These are phyloP conservation scores for Vavraia culicis DNA, from an alignment of 371 early-diverging fungal genomes.

Conservation along the genomic window DNA sequence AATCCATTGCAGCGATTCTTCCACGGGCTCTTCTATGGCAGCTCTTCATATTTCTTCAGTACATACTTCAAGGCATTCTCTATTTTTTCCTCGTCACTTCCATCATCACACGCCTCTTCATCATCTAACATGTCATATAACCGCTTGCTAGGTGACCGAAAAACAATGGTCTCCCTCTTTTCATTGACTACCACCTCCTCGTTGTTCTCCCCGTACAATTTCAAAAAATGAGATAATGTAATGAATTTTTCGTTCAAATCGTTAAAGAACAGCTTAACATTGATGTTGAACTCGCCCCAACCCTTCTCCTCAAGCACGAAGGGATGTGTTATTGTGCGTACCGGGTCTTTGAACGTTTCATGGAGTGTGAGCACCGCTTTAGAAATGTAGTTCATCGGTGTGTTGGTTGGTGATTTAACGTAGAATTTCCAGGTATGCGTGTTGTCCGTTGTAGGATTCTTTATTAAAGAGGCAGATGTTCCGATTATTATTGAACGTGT, in stretches of 20 bases:
- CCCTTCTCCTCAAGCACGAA: slow-evolving; percentile 30
- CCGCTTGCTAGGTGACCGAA: slow-evolving; percentile 20
- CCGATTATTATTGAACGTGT: slow-evolving; percentile 23
- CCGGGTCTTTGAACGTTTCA: slow-evolving; percentile 27
- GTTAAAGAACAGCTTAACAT: slow-evolving; percentile 23
- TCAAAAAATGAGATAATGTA: slow-evolving; percentile 7
- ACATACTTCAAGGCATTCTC: no score
- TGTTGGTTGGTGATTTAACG: slow-evolving; percentile 22
- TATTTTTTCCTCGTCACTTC: no score
- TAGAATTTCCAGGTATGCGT: slow-evolving; percentile 25
- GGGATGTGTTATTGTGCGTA: slow-evolving; percentile 19
- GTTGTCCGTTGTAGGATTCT: slow-evolving; percentile 7
- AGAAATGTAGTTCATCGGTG: slow-evolving; percentile 24
- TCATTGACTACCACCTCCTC: slow-evolving; percentile 9
- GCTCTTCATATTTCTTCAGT: no score
- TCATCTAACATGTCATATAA: slow-evolving; percentile 12
- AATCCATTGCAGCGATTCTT: no score
- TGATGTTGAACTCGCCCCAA: slow-evolving; percentile 29
- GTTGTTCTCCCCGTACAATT: slow-evolving; percentile 17
- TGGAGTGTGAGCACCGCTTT: slow-evolving; percentile 23
- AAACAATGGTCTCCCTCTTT: slow-evolving; percentile 24
- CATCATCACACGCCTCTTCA: no score
- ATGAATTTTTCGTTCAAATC: slow-evolving; percentile 27
- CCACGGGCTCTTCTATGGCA: no score
- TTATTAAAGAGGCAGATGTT: slow-evolving; percentile 9